Percentiles rank a stretch among this genome's conserved stretches.
Conservation (phyloP, 768 basidiomycete genomes). For the Paxillus rubicundulus region DNA sequence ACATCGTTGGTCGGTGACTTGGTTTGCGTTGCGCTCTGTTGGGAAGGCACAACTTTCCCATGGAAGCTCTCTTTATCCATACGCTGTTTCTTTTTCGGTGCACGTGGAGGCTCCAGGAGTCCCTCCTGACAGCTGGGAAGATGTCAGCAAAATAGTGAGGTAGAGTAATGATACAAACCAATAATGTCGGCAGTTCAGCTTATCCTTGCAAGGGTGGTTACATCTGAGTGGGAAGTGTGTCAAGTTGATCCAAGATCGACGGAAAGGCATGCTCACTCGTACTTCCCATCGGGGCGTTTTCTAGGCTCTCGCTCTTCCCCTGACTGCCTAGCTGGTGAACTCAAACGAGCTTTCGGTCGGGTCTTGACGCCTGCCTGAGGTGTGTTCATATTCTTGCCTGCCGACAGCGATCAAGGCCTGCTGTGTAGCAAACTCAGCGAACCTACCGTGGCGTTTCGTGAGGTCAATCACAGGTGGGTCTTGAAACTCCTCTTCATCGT, state of each 20-base stretch:
- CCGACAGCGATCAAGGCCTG: not conserved
- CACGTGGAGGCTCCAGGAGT: conserved; percentile 47
- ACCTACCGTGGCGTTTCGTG: conserved; percentile 27
- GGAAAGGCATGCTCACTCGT: conserved; percentile 41
- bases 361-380: not conserved
- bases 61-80: conserved; percentile 19
- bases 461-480: conserved; percentile 32
- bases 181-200: conserved; percentile 67
- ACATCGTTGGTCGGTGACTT: conserved; percentile 1
- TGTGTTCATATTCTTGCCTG: conserved; percentile 1
- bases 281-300: conserved; percentile 61
- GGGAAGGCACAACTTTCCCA: not conserved
- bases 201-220: conserved; percentile 79
- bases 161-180: conserved; percentile 48
- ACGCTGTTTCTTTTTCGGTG: conserved; percentile 30
- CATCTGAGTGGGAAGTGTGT: conserved; percentile 46
- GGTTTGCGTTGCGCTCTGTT: conserved; percentile 3
- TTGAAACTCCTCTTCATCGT: conserved; percentile 25
- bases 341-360: not conserved
- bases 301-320: conserved; percentile 22
- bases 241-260: not conserved
- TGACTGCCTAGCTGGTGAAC: conserved; percentile 2
- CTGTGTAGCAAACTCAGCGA: not conserved
- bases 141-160: conserved; percentile 6
- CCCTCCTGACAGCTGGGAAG: conserved; percentile 72